Percentiles rank a stretch among this genome's conserved stretches.
Evolutionary conservation across 257 asterid species (phyloP).

Genomic region (Galeopsis tetrahit): DNA sequence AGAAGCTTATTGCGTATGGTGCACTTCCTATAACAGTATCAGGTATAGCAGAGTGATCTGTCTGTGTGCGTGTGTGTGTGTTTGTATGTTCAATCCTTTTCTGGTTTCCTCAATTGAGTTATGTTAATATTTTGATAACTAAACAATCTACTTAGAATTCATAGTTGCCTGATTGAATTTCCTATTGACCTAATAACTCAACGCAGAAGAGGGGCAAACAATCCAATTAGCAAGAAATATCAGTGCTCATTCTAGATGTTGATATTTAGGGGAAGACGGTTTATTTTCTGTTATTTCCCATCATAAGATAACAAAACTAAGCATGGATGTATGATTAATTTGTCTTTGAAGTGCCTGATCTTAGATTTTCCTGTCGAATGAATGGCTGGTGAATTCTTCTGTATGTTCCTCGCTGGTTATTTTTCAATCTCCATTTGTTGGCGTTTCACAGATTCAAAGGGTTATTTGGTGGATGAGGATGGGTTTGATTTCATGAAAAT

Average conservation of each 20-base stretch:
- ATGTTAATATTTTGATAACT: not conserved
- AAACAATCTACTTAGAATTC: constrained; percentile 23
- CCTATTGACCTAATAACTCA: constrained; percentile 6
- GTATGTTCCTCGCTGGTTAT: constrained; percentile 10
- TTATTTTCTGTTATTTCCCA: not conserved
- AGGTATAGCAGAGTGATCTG: constrained; percentile 47
- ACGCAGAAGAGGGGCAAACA: not conserved
- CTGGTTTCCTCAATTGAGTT: constrained; percentile 22
- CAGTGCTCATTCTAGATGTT: not conserved
- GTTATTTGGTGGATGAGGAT: constrained; percentile 96
- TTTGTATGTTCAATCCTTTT: not conserved
- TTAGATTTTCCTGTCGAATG: constrained; percentile 6
- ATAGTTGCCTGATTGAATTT: constrained; percentile 4
- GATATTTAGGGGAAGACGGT: not conserved
- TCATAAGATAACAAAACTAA: constrained; percentile 11
- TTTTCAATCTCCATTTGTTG: constrained; percentile 33
- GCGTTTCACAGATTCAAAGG: constrained; percentile 75
- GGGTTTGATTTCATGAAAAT: constrained; percentile 96
- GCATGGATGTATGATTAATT: not conserved
- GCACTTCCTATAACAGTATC: constrained; percentile 94
- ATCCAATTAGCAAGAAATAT: not conserved
- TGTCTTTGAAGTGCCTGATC: constrained; percentile 9
- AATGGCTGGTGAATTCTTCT: constrained; percentile 19
- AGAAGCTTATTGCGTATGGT: constrained; percentile 91
- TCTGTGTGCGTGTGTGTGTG: not conserved